Conservation (phyloP, 805 yeast species). For the Pichia thaimueangensis region DNA sequence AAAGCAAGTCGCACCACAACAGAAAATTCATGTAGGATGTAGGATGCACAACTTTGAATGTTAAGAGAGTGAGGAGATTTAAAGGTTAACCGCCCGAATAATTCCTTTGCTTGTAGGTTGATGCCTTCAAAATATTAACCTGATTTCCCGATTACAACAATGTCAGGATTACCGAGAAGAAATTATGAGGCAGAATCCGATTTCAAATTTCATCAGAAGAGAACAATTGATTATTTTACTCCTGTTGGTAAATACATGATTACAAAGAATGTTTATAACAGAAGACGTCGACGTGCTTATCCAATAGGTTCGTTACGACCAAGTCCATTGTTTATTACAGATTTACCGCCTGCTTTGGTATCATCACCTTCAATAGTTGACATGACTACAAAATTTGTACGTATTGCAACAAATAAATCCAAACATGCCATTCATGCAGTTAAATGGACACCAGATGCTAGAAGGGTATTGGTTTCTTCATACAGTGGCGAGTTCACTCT, state of each 20-base stretch:
- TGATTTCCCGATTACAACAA: too few relatives aligned
- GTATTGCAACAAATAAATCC: conserved; percentile 83
- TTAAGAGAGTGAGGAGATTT: too few relatives aligned
- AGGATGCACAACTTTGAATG: too few relatives aligned
- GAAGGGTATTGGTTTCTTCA: conserved; percentile 82
- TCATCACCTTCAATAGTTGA: conserved; percentile 49
- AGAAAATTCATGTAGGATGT: too few relatives aligned
- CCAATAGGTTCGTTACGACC: conserved; percentile 55
- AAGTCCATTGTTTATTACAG: conserved; percentile 57
- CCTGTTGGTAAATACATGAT: conserved; percentile 60
- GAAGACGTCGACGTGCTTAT: conserved; percentile 27
- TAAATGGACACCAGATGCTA: conserved; percentile 96
- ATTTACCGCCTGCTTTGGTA: conserved; percentile 57
- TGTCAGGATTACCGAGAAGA: conserved; percentile 1
- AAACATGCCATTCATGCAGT: conserved; percentile 85
- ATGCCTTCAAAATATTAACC: too few relatives aligned
- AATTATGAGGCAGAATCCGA: conserved; percentile 1
- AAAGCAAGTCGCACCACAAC: too few relatives aligned
- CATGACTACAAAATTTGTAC: conserved; percentile 75
- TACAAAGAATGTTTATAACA: conserved; percentile 38
- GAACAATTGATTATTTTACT: conserved; percentile 75
- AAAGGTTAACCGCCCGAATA: too few relatives aligned
- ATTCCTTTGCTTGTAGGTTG: too few relatives aligned
- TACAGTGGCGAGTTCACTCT: conserved; percentile 93
- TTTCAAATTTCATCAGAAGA: conserved; percentile 34